Base-by-base conservation (phyloP, 2,329 filamentous ascomycete genomes). In the Arthrinium puccinioides region DNA sequence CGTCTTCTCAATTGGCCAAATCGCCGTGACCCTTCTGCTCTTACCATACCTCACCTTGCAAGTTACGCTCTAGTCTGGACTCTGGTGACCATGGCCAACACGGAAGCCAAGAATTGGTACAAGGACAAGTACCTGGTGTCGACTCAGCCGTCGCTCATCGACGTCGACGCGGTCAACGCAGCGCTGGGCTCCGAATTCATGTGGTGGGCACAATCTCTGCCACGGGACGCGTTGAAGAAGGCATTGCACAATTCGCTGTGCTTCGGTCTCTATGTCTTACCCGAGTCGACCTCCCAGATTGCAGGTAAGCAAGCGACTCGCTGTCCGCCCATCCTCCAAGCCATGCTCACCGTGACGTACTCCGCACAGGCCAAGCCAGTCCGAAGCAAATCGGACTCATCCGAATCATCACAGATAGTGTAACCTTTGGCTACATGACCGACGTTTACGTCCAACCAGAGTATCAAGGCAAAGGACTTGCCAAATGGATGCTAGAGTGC, bases 391-490 rank as follows among this genome's bases (percentile, higher is more conserved):
- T 83, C 33, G 79, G 78, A 1, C 67, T 81, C 39, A 72, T 70
- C 2, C 68, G 83, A 23, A 56, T 84, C n/a, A 63, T 87, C 36
- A 87, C 82, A 8, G 84, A 87, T 57, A 72, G 74, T 49, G 69
- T 77, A 32, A 82, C 81, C 0, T 76, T 85, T 47, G 79, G 73
- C 23, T 87, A 84, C 48, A 59, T 83, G 38, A 73, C 73, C 3
- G 76, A 79, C 40, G 67, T 79, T 5, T 79, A 73, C 46, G 55
- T 79, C 19, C 43, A 66, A 3, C 59, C 66, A 1, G 61, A 67
- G 29, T 65, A 70, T 36, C 70, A 73, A 44, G 63, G 66, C 2
- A 57, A 62, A 6, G 73, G 75, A 0, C 58, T 79, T 2, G 75
- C 70, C 2, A 65, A 60, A 15, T 79, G 73, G 72, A 52, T 79